Percentiles rank a stretch among this genome's conserved stretches.
These are phyloP conservation scores for Suhomyces kilbournensis DNA, from an alignment of 805 yeast species.

Conservation along the genomic window DNA sequence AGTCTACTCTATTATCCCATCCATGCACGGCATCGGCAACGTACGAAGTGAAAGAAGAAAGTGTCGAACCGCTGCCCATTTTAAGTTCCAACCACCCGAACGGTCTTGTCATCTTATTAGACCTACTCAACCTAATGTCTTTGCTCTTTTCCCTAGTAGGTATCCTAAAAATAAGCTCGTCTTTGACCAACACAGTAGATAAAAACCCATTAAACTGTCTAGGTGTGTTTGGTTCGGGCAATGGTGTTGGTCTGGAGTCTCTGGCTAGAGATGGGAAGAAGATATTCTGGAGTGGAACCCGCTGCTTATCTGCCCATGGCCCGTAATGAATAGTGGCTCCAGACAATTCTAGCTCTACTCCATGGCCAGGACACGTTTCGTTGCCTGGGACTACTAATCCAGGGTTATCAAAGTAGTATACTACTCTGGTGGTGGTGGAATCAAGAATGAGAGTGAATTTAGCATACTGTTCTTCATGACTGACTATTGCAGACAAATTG, in stretches of 20 bases:
- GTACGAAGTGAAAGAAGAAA: conserved; percentile 47
- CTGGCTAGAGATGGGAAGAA: conserved; percentile 66
- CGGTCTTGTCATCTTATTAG: conserved; percentile 45
- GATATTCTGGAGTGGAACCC: conserved; percentile 59
- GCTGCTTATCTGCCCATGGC: conserved; percentile 92
- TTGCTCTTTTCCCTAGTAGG: conserved; percentile 87
- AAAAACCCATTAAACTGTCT: conserved; percentile 60
- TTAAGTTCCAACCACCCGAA: conserved; percentile 92
- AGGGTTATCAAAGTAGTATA: conserved; percentile 69
- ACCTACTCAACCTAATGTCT: conserved; percentile 39
- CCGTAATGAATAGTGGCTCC: conserved; percentile 78
- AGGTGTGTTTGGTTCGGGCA: conserved; percentile 44
- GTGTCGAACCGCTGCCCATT: conserved; percentile 49
- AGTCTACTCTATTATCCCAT: conserved; percentile 47
- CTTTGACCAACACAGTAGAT: conserved; percentile 54
- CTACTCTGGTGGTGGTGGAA: conserved; percentile 51
- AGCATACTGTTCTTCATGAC: conserved; percentile 70
- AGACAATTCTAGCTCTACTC: conserved; percentile 56
- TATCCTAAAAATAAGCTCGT: conserved; percentile 65
- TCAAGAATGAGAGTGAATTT: conserved; percentile 68
- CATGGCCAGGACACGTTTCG: conserved; percentile 35
- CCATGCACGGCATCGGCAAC: conserved; percentile 53
- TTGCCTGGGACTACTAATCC: conserved; percentile 38
- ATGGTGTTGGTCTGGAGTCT: conserved; percentile 42
- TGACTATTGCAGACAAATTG: conserved; percentile 27